Evolutionary conservation across 2,329 filamentous ascomycete species (phyloP).

Genomic region (Blastomyces percursus): DNA sequence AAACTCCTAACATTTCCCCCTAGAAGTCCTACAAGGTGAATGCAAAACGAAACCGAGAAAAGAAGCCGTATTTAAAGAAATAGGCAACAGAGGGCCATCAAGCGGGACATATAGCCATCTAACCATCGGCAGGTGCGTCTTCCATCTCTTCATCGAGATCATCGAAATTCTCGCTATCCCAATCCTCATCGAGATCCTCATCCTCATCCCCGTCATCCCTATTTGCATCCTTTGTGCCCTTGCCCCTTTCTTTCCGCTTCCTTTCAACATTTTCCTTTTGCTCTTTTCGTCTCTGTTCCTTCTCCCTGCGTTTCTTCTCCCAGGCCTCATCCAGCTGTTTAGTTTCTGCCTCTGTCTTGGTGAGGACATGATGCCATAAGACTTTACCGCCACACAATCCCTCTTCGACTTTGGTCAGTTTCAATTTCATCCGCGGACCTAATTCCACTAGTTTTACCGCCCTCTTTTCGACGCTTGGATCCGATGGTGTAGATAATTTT

Average conservation of each 20-base stretch:
- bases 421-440: constrained; percentile 76
- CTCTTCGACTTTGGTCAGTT: constrained; percentile 92
- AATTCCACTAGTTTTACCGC: constrained; percentile 88
- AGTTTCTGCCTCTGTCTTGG: constrained; percentile 69
- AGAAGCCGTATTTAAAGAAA: not conserved
- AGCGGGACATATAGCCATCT: not conserved
- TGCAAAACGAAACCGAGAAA: not conserved
- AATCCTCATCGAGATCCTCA: constrained; percentile 44
- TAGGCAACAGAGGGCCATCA: not conserved
- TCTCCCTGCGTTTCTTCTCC: constrained; percentile 66
- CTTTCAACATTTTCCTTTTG: constrained; percentile 86
- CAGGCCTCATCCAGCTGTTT: constrained; percentile 71
- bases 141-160: constrained; percentile 32
- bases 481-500: constrained; percentile 34
- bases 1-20: not conserved
- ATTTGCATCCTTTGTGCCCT: constrained; percentile 34
- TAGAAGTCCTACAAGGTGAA: not conserved
- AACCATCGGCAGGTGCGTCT: constrained; percentile 1
- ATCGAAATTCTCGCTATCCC: constrained; percentile 43
- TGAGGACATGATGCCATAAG: constrained; percentile 95
- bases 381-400: constrained; percentile 80
- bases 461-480: constrained; percentile 59
- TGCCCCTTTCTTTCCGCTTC: constrained; percentile 59
- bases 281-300: constrained; percentile 66
- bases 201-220: constrained; percentile 38